A percentile compares a stretch with the other conserved stretches of the same genome.
Conservation (phyloP, 306 rosid species). For the Inga oerstediana region DNA sequence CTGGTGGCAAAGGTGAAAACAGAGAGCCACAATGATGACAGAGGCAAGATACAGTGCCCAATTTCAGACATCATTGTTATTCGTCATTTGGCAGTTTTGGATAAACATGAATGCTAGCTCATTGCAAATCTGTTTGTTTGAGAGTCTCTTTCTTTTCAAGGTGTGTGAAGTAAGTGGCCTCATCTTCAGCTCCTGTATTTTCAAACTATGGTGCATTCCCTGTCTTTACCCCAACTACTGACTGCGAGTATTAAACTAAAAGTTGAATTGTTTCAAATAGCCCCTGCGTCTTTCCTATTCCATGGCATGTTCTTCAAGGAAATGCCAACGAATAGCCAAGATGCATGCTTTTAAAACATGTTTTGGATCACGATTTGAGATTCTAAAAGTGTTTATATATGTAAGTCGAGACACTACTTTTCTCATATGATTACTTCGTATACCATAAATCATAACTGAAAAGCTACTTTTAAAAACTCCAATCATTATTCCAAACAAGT, state of each 20-base stretch:
- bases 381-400: too few relatives aligned
- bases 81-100: constrained; percentile 23
- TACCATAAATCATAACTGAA: too few relatives aligned
- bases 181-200: background rate
- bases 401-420: too few relatives aligned
- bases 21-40: background rate
- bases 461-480: too few relatives aligned
- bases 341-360: background rate
- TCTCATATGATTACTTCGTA: too few relatives aligned
- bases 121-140: constrained; percentile 41
- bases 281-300: background rate
- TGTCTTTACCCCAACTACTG: background rate
- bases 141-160: constrained; percentile 30
- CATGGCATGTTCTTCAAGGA: background rate
- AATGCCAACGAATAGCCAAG: background rate
- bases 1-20: background rate
- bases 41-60: background rate
- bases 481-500: too few relatives aligned
- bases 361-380: too few relatives aligned
- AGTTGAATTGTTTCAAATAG: too few relatives aligned
- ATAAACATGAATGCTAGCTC: constrained; percentile 30
- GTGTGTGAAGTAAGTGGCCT: constrained; percentile 30
- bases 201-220: background rate
- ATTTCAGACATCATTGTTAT: constrained; percentile 37
- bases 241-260: background rate